These are phyloP conservation scores for Thelonectria rubi DNA, from an alignment of 2,329 filamentous ascomycete genomes.

Conservation along the genomic window DNA sequence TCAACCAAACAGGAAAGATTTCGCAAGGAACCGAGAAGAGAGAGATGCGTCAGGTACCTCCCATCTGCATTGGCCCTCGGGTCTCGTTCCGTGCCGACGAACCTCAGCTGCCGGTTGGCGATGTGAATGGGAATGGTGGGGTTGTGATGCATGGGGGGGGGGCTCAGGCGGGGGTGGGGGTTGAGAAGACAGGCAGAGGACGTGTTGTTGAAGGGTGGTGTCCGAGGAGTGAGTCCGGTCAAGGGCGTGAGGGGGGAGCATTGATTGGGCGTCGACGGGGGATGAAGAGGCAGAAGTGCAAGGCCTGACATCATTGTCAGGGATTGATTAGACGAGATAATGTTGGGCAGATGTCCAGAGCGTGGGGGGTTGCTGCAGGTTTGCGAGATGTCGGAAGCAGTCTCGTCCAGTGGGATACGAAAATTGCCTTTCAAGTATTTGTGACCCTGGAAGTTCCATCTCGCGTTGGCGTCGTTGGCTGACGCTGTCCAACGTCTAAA, in stretches of 20 bases:
- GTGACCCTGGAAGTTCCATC: constrained; percentile 37
- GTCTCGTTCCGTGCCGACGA: neutral
- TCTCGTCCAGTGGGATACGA: neutral
- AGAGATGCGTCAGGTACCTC: neutral
- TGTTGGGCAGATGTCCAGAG: neutral
- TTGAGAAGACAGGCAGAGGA: neutral
- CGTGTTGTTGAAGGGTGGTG: neutral
- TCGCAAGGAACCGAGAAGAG: neutral
- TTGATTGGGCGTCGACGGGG: neutral
- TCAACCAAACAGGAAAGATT: neutral
- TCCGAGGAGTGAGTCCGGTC: neutral
- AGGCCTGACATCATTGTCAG: neutral
- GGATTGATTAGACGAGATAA: neutral
- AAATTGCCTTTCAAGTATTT: constrained; percentile 19
- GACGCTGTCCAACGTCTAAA: constrained; percentile 19
- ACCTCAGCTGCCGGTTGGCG: constrained; percentile 3
- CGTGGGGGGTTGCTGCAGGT: too few relatives aligned
- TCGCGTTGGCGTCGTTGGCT: constrained; percentile 30
- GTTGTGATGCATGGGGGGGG: constrained; percentile 16
- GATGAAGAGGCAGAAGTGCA: neutral
- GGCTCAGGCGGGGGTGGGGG: constrained; percentile 13
- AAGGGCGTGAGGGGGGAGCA: neutral
- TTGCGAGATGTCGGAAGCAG: too few relatives aligned
- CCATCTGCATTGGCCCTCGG: neutral
- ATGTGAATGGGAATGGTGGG: constrained; percentile 10